Conservation (phyloP, 2,329 filamentous ascomycete genomes). For the Neonectria magnoliae region DNA sequence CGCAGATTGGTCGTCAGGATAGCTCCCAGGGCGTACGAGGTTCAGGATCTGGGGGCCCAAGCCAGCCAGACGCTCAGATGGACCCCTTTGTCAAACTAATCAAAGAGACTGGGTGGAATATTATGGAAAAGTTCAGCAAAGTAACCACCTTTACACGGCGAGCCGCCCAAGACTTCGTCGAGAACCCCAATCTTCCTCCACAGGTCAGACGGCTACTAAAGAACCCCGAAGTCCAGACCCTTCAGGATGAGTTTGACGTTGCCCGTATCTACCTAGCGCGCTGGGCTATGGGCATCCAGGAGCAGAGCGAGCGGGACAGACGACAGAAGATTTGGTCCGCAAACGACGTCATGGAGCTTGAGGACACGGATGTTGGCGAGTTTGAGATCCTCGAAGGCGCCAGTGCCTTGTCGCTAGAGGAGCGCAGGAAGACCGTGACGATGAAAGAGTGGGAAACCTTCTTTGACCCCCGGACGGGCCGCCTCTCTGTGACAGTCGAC, state of each 20-base stretch:
- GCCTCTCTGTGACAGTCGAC: constrained; percentile 81
- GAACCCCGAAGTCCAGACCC: constrained; percentile 92
- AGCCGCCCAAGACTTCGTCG: constrained; percentile 90
- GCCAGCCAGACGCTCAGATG: constrained; percentile 76
- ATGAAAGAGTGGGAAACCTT: constrained; percentile 90
- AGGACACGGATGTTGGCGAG: constrained; percentile 93
- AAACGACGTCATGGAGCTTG: constrained; percentile 89
- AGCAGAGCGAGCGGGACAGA: constrained; percentile 90
- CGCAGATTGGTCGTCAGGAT: constrained; percentile 44
- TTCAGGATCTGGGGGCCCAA: constrained; percentile 49
- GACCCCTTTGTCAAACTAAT: constrained; percentile 93
- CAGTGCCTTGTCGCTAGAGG: constrained; percentile 76
- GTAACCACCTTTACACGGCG: constrained; percentile 95
- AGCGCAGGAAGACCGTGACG: constrained; percentile 80
- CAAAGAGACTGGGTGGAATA: constrained; percentile 95
- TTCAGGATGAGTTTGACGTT: constrained; percentile 98
- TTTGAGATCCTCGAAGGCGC: constrained; percentile 93
- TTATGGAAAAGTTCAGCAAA: constrained; percentile 96
- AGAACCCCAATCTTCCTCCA: constrained; percentile 90
- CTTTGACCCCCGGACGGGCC: constrained; percentile 80
- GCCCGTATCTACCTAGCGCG: constrained; percentile 92
- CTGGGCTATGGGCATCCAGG: constrained; percentile 99
- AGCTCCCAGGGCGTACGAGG: constrained; percentile 43
- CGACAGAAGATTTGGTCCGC: constrained; percentile 93
- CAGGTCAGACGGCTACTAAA: constrained; percentile 85